These are phyloP conservation scores for Prunus campanulata DNA, from an alignment of 306 rosid species.

Conservation along the genomic window DNA sequence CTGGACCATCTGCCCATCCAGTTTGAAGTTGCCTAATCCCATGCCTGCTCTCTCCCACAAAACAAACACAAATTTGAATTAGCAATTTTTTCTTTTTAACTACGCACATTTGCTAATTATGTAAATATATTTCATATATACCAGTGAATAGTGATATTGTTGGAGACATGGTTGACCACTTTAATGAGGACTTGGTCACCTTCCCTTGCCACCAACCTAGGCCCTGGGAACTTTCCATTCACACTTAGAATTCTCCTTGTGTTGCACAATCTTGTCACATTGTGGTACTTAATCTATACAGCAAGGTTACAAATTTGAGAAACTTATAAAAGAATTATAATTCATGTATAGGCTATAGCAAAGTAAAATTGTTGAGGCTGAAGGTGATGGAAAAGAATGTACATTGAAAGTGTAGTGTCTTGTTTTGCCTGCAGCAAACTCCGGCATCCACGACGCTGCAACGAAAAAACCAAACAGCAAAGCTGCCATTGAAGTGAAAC, in stretches of 20 bases:
- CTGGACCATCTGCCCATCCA: constrained; percentile 88
- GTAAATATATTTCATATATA: constrained; percentile 15
- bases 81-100: not conserved
- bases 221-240: constrained; percentile 74
- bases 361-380: not conserved
- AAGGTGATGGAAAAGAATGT: constrained; percentile 3
- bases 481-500: constrained; percentile 33
- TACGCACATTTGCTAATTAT: not conserved
- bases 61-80: not conserved
- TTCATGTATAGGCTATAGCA: not conserved
- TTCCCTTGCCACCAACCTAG: constrained; percentile 68
- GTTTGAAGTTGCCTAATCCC: constrained; percentile 62
- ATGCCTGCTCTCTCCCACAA: constrained; percentile 49
- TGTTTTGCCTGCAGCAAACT: constrained; percentile 47
- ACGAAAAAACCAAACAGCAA: constrained; percentile 40
- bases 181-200: constrained; percentile 66
- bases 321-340: not conserved
- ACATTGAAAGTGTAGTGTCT: constrained; percentile 81
- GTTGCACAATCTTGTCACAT: constrained; percentile 62
- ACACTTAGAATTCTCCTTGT: constrained; percentile 64
- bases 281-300: constrained; percentile 50
- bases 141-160: constrained; percentile 82
- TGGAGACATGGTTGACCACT: constrained; percentile 58
- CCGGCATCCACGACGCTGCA: constrained; percentile 28
- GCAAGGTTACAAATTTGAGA: not conserved